A percentile compares a stretch with the other conserved stretches of the same genome.
phyloP scores from a whole-genome alignment of 1,284 basidiomycete species.

The Cystodermella granulosa region DNA sequence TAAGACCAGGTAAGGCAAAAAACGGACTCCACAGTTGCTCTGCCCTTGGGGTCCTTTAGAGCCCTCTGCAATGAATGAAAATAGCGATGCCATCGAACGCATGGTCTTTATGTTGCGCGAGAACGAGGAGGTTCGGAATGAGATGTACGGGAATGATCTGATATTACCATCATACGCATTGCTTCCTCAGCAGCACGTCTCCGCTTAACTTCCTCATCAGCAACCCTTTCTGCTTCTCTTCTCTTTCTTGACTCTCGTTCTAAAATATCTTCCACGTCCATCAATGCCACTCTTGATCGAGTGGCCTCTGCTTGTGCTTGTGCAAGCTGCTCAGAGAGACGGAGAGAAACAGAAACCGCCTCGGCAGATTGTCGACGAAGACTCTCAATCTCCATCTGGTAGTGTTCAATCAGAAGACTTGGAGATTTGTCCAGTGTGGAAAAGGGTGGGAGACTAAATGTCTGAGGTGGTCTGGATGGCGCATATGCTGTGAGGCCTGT shows the following conservation, averaged over 20 bases:
- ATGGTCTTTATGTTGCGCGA: too few species aligned
- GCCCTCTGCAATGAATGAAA: too few species aligned
- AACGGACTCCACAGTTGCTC: too few species aligned
- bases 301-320: constrained; percentile 57
- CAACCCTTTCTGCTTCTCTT: constrained; percentile 52
- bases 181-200: constrained; percentile 51
- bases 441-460: constrained; percentile 32
- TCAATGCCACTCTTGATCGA: constrained; percentile 49
- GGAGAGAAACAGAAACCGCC: constrained; percentile 55
- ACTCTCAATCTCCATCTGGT: constrained; percentile 58
- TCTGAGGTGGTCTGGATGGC: constrained; percentile 23
- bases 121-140: neutral
- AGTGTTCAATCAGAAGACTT: constrained; percentile 49
- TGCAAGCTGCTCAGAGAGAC: constrained; percentile 60
- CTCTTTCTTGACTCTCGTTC: constrained; percentile 57
- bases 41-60: too few species aligned
- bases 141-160: constrained; percentile 1
- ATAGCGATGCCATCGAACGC: too few species aligned
- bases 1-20: too few species aligned
- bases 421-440: constrained; percentile 30
- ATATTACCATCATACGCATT: constrained; percentile 26
- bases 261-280: constrained; percentile 51
- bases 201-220: constrained; percentile 49
- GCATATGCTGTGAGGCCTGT: constrained; percentile 24
- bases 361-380: constrained; percentile 62